Evolutionary conservation across 2,329 filamentous ascomycete genomes (phyloP).

Genomic region (Pseudogymnoascus sp.): DNA sequence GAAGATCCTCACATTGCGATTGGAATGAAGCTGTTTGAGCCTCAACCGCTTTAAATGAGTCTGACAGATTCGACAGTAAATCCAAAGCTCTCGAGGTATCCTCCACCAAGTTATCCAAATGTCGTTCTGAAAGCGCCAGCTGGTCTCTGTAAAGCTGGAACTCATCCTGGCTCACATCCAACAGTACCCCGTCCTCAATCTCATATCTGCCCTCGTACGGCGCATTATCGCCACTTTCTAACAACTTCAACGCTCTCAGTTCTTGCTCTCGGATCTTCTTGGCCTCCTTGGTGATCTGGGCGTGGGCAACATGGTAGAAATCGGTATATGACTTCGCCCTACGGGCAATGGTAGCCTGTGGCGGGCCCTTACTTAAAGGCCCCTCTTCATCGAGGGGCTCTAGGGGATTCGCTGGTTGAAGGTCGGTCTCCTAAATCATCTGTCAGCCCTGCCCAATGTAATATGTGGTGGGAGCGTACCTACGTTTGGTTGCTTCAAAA

Average conservation of each 20-base stretch:
- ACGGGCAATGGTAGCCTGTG: conserved; percentile 55
- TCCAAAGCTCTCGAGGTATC: conserved; percentile 71
- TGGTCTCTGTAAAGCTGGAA: conserved; percentile 81
- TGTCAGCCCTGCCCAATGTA: conserved; percentile 29
- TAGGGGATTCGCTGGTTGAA: conserved; percentile 48
- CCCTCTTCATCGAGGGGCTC: conserved; percentile 51
- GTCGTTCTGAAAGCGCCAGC: conserved; percentile 69
- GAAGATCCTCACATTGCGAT: conserved; percentile 79
- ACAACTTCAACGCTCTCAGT: conserved; percentile 18
- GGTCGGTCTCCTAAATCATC: conserved; percentile 44
- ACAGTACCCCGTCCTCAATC: conserved; percentile 55
- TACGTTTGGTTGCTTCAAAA: conserved; percentile 61
- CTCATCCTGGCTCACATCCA: conserved; percentile 76
- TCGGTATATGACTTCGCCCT: conserved; percentile 73
- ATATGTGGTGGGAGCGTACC: conserved; percentile 28
- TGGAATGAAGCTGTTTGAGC: conserved; percentile 89
- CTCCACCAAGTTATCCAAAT: conserved; percentile 70
- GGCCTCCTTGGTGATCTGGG: conserved; percentile 47
- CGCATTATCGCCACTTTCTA: conserved; percentile 38
- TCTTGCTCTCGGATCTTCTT: conserved; percentile 19
- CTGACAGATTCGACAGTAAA: conserved; percentile 69
- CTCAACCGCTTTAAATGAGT: conserved; percentile 82
- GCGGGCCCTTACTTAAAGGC: conserved; percentile 50
- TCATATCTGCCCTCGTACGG: conserved; percentile 54
- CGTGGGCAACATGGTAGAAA: conserved; percentile 58